Evolutionary conservation across 768 basidiomycete genomes (phyloP), one percentile per base, ranked within the genome.

Genomic region (Termitomyces titanicus): DNA sequence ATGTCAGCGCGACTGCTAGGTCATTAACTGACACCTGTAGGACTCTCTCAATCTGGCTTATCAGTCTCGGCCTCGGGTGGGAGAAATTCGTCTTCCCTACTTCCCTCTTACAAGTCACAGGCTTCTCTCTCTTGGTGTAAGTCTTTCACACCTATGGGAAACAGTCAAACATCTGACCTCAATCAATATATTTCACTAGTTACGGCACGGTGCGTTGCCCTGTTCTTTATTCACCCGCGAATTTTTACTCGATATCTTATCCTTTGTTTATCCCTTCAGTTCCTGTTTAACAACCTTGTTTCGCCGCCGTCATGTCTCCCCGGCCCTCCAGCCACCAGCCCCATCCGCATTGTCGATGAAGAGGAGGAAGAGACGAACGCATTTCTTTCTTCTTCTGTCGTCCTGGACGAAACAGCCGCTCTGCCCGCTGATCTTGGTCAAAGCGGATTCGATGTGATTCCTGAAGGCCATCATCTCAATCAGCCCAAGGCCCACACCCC

Each of bases 41-140:
- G 63, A 98, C 97, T 1, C 78, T 98, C 51, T 82, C 83, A n/a
- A 98, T 99, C 67, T 99, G 97, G 97, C 73, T 95, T 60, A 75
- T 99, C 64, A 93, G 91, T 66, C 78, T 97, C 49, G 85, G 80
- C 1, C 72, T 97, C 24, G 94, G 95, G 4, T 98, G 95, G 95
- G 95, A 98, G 72, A 79, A 76, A 56, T 75, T 98, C 33, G 62
- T 91, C 22, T 90, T 83, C 73, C 94, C 94, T 6, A 83, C 88
- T 58, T 91, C 91, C 2, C 66, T 94, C 50, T 68, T 95, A 12
- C 94, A 96, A 70, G 82, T 96, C 51, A 63, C 80, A 18, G 93
- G 94, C 3, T 99, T 99, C 70, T 83, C 79, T 7, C 72, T 98
- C 43, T 79, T 99, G 55, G 95, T 98, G 85, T 96, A 76, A 75